phyloP scores from a whole-genome alignment of 176 grass and related monocot species.

The Dactylis glomerata region DNA sequence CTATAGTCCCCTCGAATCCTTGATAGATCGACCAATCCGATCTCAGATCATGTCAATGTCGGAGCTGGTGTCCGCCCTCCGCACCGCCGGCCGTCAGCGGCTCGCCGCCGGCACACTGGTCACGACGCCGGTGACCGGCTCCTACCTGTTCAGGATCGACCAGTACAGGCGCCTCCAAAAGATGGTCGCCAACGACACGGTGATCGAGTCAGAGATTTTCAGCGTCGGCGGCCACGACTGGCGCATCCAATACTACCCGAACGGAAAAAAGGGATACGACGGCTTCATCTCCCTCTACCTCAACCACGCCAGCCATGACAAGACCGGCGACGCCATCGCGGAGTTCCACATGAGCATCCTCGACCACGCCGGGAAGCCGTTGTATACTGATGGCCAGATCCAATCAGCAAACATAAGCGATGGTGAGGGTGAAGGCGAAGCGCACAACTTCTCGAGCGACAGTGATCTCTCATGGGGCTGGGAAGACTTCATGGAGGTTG shows the following conservation, averaged over 20 bases:
- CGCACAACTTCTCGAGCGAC: background rate
- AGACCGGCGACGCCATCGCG: background rate
- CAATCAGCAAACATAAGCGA: background rate
- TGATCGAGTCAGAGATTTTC: background rate
- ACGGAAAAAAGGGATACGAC: background rate
- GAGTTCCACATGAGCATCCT: background rate
- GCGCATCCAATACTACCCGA: background rate
- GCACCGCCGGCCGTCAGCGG: background rate
- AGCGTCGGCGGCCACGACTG: background rate
- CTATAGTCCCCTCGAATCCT: background rate
- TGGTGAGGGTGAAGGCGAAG: background rate
- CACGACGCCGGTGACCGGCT: background rate
- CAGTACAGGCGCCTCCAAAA: background rate
- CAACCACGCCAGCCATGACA: no score
- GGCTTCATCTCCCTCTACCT: background rate
- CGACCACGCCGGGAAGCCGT: background rate
- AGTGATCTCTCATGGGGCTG: background rate
- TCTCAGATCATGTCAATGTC: background rate
- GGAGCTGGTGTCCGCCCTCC: background rate
- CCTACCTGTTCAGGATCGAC: conserved; percentile 1
- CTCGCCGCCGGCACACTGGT: background rate
- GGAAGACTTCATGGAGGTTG: background rate
- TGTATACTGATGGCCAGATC: background rate
- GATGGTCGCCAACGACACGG: background rate
- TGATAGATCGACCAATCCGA: background rate